A percentile compares a stretch with the other conserved stretches of the same genome.
Evolutionary conservation across 768 basidiomycete species (phyloP).

Genomic region (Auriscalpium orientale): DNA sequence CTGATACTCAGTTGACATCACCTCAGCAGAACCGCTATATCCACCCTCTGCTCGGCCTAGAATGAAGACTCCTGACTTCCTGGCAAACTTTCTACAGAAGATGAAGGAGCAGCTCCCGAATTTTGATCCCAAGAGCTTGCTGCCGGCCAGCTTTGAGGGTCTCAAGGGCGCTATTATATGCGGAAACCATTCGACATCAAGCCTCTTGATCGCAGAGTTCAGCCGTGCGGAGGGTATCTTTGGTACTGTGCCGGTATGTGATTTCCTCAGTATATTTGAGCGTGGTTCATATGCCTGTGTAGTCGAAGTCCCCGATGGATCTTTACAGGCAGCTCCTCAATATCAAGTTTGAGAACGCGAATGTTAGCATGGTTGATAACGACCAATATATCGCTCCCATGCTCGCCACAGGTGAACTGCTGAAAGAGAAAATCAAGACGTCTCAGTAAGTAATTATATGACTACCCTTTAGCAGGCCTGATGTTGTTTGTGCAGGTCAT

Average conservation of each 20-base stretch:
- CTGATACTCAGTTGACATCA: not conserved
- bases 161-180: slow-evolving; percentile 73
- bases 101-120: slow-evolving; percentile 56
- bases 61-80: slow-evolving; percentile 22
- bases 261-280: no score
- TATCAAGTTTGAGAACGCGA: slow-evolving; percentile 59
- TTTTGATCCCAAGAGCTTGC: slow-evolving; percentile 73
- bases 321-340: slow-evolving; percentile 74
- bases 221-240: slow-evolving; percentile 70
- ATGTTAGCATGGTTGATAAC: slow-evolving; percentile 66
- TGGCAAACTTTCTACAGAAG: slow-evolving; percentile 39
- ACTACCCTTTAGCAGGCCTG: not conserved
- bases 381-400: slow-evolving; percentile 65
- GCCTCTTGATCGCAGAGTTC: slow-evolving; percentile 77
- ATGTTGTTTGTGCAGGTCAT: slow-evolving; percentile 7
- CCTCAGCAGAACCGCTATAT: not conserved
- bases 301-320: slow-evolving; percentile 81
- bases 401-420: slow-evolving; percentile 52
- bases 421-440: slow-evolving; percentile 50
- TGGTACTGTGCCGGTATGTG: slow-evolving; percentile 64
- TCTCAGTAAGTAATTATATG: slow-evolving; percentile 18
- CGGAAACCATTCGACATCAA: slow-evolving; percentile 83
- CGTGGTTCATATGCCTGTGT: not conserved
- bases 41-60: not conserved
- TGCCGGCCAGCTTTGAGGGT: slow-evolving; percentile 79